A percentile compares a stretch with the other conserved stretches of the same genome.
These are phyloP conservation scores for Trifolium repens DNA, from an alignment of 306 rosid species.

Conservation along the genomic window DNA sequence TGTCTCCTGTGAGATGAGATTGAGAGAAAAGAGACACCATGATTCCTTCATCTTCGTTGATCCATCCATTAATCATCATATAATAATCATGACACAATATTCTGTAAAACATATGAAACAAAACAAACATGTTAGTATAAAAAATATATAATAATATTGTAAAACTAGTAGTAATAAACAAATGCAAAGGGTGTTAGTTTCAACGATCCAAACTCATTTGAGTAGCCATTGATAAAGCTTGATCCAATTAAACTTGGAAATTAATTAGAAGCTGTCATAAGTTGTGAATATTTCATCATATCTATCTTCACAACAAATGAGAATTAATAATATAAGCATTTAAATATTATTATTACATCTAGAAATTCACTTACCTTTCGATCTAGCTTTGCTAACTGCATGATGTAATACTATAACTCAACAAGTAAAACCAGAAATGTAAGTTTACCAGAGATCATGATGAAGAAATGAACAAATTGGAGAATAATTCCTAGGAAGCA, in stretches of 20 bases:
- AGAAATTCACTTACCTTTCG: neutral
- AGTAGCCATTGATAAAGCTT: too few species aligned
- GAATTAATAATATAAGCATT: neutral
- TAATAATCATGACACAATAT: too few species aligned
- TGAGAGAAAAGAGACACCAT: too few species aligned
- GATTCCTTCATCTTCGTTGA: constrained; percentile 16
- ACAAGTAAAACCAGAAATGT: neutral
- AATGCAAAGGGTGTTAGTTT: too few species aligned
- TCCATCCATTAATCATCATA: neutral
- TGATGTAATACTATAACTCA: neutral
- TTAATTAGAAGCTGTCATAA: too few species aligned
- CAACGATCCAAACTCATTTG: neutral
- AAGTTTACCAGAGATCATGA: constrained; percentile 31
- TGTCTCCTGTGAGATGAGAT: neutral
- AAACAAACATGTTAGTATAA: neutral
- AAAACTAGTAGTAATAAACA: too few species aligned
- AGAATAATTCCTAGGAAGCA: too few species aligned
- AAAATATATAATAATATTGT: too few species aligned
- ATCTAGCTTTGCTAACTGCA: neutral
- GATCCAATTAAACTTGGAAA: too few species aligned
- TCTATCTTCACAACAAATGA: too few species aligned
- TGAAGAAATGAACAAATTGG: neutral
- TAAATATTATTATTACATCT: neutral
- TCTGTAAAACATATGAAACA: neutral
- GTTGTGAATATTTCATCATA: too few species aligned